Evolutionary conservation across 805 yeast species (phyloP).

Genomic region (Danielia reshetovae): DNA sequence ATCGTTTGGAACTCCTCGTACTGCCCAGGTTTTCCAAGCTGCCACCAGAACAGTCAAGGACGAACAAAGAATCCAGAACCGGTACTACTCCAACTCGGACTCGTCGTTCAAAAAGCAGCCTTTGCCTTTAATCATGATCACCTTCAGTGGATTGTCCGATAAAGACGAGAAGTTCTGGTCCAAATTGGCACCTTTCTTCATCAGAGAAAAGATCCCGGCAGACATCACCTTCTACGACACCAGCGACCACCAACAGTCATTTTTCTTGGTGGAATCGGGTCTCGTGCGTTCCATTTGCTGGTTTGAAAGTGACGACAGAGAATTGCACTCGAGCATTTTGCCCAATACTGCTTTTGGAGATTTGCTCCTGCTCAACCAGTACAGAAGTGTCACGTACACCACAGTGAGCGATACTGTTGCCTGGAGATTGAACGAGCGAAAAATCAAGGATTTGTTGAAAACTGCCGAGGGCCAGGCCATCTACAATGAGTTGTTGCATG

Average conservation of each 20-base stretch:
- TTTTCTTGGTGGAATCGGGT: slow-evolving; percentile 53
- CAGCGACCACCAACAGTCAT: slow-evolving; percentile 42
- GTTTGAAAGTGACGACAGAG: slow-evolving; percentile 36
- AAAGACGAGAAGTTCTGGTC: slow-evolving; percentile 58
- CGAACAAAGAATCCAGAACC: slow-evolving; percentile 40
- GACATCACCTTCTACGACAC: slow-evolving; percentile 47
- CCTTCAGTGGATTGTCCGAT: slow-evolving; percentile 57
- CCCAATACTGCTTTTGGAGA: slow-evolving; percentile 80
- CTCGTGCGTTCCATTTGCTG: slow-evolving; percentile 34
- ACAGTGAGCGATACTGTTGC: slow-evolving; percentile 61
- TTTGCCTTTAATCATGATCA: slow-evolving; percentile 58
- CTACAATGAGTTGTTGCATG: slow-evolving; percentile 59
- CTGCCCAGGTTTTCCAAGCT: slow-evolving; percentile 49
- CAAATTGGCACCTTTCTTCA: slow-evolving; percentile 50
- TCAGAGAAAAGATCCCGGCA: slow-evolving; percentile 43
- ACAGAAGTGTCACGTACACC: slow-evolving; percentile 44
- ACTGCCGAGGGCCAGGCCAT: slow-evolving; percentile 46
- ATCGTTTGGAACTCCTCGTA: slow-evolving; percentile 48
- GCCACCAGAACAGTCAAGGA: slow-evolving; percentile 44
- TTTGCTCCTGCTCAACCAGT: slow-evolving; percentile 26
- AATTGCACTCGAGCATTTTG: slow-evolving; percentile 44
- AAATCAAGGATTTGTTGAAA: slow-evolving; percentile 42
- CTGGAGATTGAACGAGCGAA: slow-evolving; percentile 59
- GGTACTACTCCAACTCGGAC: slow-evolving; percentile 44
- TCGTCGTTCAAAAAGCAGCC: slow-evolving; percentile 47